Evolutionary conservation across 2,329 filamentous ascomycete genomes (phyloP).

Genomic region (Orbilia javanica): DNA sequence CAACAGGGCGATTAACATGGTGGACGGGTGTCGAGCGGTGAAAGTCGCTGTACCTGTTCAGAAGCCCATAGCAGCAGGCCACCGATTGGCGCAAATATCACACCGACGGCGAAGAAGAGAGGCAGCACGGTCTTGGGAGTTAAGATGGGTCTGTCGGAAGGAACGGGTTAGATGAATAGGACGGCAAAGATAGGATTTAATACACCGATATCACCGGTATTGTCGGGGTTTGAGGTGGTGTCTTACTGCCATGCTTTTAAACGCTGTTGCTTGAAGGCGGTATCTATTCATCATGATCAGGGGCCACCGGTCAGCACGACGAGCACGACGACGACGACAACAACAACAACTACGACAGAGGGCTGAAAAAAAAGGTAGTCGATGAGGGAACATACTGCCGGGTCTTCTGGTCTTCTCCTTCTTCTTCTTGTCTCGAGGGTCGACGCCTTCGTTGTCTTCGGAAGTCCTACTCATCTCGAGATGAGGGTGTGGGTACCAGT

Average conservation of each 20-base stretch:
- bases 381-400: slow-evolving; percentile 73
- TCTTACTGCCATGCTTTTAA: slow-evolving; percentile 98
- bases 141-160: slow-evolving; percentile 79
- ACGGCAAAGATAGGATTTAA: background rate
- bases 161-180: slow-evolving; percentile 10
- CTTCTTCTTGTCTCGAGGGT: slow-evolving; percentile 69
- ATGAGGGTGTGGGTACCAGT: background rate
- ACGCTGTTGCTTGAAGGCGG: slow-evolving; percentile 94
- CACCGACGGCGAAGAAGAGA: slow-evolving; percentile 88
- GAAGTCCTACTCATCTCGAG: slow-evolving; percentile 54
- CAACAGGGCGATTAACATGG: slow-evolving; percentile 10
- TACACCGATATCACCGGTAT: background rate
- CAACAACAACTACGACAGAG: too few relatives aligned
- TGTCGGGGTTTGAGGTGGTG: slow-evolving; percentile 7
- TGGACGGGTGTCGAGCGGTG: slow-evolving; percentile 47
- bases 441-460: slow-evolving; percentile 62
- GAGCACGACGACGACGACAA: too few relatives aligned
- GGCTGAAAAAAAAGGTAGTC: slow-evolving; percentile 42
- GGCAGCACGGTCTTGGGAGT: slow-evolving; percentile 94
- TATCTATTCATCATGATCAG: slow-evolving; percentile 72
- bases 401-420: slow-evolving; percentile 93
- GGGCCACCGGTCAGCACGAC: slow-evolving; percentile 25
- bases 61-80: slow-evolving; percentile 88
- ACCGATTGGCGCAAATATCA: slow-evolving; percentile 94
- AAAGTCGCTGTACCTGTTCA: slow-evolving; percentile 69